Conservation (phyloP, 139 green algal genomes). For the Coelastrella sp. region DNA sequence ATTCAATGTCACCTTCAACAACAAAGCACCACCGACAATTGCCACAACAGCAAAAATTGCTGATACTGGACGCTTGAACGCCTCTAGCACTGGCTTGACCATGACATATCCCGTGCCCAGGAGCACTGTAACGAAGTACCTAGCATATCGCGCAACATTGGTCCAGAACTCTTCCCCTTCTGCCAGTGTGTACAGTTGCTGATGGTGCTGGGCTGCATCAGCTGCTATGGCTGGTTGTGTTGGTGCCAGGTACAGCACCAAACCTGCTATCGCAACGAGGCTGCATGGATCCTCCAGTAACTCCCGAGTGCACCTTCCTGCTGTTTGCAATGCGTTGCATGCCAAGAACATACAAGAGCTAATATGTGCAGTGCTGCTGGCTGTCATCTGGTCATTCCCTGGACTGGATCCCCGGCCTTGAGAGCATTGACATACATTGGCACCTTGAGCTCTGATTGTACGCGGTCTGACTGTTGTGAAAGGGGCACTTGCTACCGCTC, state of each 20-base stretch:
- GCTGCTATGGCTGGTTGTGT: background rate
- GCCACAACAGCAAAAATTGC: conserved; percentile 67
- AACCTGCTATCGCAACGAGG: background rate
- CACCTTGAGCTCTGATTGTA: too few species aligned
- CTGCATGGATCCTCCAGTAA: background rate
- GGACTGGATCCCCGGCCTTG: too few species aligned
- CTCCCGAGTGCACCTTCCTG: background rate
- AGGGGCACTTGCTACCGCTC: too few species aligned
- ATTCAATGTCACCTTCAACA: conserved; percentile 71
- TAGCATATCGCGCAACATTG: conserved; percentile 85
- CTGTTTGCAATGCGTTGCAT: background rate
- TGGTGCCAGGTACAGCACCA: background rate
- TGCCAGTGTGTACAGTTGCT: conserved; percentile 58
- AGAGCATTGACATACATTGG: too few species aligned
- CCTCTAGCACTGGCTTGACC: conserved; percentile 73
- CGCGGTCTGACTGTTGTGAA: background rate
- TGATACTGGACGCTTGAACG: conserved; percentile 80
- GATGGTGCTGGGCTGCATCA: background rate
- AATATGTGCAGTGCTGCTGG: background rate
- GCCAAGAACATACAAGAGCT: background rate
- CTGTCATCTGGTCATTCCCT: background rate
- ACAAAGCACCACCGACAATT: conserved; percentile 52
- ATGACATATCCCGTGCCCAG: conserved; percentile 90
- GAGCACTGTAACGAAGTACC: conserved; percentile 92
- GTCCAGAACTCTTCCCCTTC: conserved; percentile 79